These are phyloP conservation scores for Capsella bursapastoris DNA, from an alignment of 345 rosid genomes.

Conservation along the genomic window DNA sequence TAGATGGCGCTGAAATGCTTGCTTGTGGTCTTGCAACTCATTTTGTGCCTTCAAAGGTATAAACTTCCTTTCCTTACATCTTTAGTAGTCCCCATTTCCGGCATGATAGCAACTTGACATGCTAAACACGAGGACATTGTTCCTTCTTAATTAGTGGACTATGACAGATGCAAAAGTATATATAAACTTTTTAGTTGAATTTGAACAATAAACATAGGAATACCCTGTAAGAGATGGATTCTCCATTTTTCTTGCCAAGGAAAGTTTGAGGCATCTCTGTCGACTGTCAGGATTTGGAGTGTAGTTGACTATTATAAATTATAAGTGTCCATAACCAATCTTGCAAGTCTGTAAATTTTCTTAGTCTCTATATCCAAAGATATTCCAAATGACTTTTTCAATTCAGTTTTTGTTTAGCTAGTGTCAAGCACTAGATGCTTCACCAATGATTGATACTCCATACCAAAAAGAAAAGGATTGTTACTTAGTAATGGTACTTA, in stretches of 20 bases:
- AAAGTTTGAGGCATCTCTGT: slow-evolving; percentile 7
- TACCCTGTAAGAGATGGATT: not conserved
- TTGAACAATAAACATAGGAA: slow-evolving; percentile 2
- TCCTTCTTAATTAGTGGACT: not conserved
- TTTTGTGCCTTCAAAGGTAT: slow-evolving; percentile 70
- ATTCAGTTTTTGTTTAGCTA: not conserved
- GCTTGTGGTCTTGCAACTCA: slow-evolving; percentile 94
- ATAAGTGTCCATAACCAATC: slow-evolving; percentile 12
- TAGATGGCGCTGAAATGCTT: slow-evolving; percentile 90
- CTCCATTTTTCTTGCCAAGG: slow-evolving; percentile 13
- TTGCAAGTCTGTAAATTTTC: slow-evolving; percentile 1
- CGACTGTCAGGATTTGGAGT: not conserved
- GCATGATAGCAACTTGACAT: slow-evolving; percentile 22
- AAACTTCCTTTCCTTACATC: slow-evolving; percentile 23
- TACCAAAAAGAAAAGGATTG: slow-evolving; percentile 2
- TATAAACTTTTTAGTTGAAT: not conserved
- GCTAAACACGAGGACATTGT: slow-evolving; percentile 1
- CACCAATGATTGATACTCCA: slow-evolving; percentile 19
- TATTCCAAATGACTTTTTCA: slow-evolving; percentile 18
- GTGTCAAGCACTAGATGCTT: slow-evolving; percentile 11
- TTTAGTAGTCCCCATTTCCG: not conserved
- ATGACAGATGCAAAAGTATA: not conserved
- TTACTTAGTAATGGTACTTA: slow-evolving; percentile 29
- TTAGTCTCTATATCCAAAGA: slow-evolving; percentile 16
- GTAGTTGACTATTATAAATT: slow-evolving; percentile 9